Evolutionary conservation across 2,329 filamentous ascomycete genomes (phyloP).

Genomic region (Neofusicoccum cordaticola): DNA sequence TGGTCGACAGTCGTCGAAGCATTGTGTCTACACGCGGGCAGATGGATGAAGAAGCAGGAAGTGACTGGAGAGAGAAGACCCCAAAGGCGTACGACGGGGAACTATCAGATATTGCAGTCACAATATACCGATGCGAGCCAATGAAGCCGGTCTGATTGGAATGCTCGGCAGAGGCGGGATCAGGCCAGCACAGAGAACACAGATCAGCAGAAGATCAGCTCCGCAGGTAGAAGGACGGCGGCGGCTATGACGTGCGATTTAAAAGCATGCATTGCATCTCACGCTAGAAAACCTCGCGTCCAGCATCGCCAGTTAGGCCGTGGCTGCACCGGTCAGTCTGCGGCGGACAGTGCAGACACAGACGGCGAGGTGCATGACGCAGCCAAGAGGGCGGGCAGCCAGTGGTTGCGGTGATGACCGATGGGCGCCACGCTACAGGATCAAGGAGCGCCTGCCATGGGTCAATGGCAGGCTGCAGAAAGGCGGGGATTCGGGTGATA

Average conservation of each 20-base stretch:
- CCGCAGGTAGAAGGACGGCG: neutral
- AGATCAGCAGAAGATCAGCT: neutral
- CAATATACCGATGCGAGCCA: neutral
- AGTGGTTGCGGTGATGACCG: neutral
- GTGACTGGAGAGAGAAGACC: neutral
- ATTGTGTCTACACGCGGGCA: neutral
- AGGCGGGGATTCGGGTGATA: too few species aligned
- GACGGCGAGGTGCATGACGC: neutral
- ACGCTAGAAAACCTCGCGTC: neutral
- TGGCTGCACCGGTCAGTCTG: neutral
- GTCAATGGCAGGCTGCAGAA: too few species aligned
- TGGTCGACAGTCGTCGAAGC: constrained; percentile 20
- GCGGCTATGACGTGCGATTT: neutral
- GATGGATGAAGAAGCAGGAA: neutral
- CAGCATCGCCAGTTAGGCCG: neutral
- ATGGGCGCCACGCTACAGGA: neutral
- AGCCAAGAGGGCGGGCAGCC: neutral
- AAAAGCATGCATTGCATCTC: neutral
- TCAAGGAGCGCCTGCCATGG: neutral
- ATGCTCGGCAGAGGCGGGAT: neutral
- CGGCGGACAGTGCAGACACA: neutral
- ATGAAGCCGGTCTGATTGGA: constrained; percentile 1
- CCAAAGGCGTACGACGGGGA: neutral
- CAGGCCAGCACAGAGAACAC: neutral
- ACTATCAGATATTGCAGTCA: neutral